phyloP scores from a whole-genome alignment of 106 monocot genomes.

The Phalaenopsis equestris region DNA sequence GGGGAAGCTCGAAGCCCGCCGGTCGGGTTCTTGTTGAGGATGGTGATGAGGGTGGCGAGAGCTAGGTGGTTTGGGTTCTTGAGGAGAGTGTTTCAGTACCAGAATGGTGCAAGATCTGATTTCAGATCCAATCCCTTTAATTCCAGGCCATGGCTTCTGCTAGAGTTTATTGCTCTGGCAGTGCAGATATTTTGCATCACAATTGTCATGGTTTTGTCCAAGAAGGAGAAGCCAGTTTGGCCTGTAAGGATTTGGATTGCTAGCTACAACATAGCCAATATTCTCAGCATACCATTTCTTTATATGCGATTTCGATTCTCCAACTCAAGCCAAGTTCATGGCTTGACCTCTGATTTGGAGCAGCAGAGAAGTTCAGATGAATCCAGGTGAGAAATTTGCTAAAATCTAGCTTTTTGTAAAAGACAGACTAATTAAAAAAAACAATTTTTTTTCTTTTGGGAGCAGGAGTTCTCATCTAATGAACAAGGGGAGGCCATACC shows the following conservation, averaged over 20 bases:
- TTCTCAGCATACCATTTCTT: slow-evolving; percentile 63
- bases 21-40: slow-evolving; percentile 27
- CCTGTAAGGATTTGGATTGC: slow-evolving; percentile 59
- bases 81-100: slow-evolving; percentile 67
- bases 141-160: slow-evolving; percentile 44
- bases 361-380: slow-evolving; percentile 30
- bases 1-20: slow-evolving; percentile 7
- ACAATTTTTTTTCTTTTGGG: not conserved
- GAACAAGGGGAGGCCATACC: slow-evolving; percentile 48
- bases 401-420: not conserved
- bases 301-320: slow-evolving; percentile 53
- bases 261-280: slow-evolving; percentile 62
- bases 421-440: not conserved
- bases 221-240: slow-evolving; percentile 60
- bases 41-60: slow-evolving; percentile 46
- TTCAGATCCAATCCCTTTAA: slow-evolving; percentile 65
- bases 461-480: slow-evolving; percentile 36
- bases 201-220: slow-evolving; percentile 21
- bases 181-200: slow-evolving; percentile 39
- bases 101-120: slow-evolving; percentile 68
- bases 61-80: slow-evolving; percentile 79
- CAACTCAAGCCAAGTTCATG: not conserved
- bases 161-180: slow-evolving; percentile 39
- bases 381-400: slow-evolving; percentile 32
- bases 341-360: slow-evolving; percentile 28